Percentiles rank a stretch among this genome's conserved stretches.
phyloP scores from a whole-genome alignment of 108 stramenopile species.

The Pseudonitzschia delicatissima region DNA sequence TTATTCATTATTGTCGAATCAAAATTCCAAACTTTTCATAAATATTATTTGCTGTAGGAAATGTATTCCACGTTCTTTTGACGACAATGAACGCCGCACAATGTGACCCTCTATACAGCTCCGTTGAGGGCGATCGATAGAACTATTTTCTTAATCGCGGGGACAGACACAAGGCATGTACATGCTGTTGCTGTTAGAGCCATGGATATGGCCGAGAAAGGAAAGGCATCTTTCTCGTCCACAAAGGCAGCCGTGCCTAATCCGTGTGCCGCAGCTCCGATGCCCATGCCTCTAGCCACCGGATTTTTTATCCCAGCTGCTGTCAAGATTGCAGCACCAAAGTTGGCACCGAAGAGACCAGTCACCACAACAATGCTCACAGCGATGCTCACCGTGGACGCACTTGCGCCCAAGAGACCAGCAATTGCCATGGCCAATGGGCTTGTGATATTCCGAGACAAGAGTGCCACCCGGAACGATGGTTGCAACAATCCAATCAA shows the following conservation, averaged over 20 bases:
- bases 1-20: no score
- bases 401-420: conserved; percentile 76
- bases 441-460: conserved; percentile 83
- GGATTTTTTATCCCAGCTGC: conserved; percentile 76
- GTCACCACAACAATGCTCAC: conserved; percentile 87
- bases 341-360: conserved; percentile 90
- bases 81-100: no score
- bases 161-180: conserved; percentile 70
- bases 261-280: conserved; percentile 91
- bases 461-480: conserved; percentile 54
- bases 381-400: conserved; percentile 49
- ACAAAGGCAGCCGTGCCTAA: conserved; percentile 89
- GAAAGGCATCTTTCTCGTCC: conserved; percentile 89
- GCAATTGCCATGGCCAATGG: conserved; percentile 93
- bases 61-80: no score
- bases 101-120: no score
- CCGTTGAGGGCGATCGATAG: conserved; percentile 48
- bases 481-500: conserved; percentile 43
- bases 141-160: conserved; percentile 45
- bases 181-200: conserved; percentile 81
- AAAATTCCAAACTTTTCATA: no score
- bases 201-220: conserved; percentile 91
- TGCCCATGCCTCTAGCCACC: conserved; percentile 82
- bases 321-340: conserved; percentile 76
- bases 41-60: no score